Base-by-base conservation (phyloP, 495 filamentous ascomycete genomes). In the Penicillium fimorum region DNA sequence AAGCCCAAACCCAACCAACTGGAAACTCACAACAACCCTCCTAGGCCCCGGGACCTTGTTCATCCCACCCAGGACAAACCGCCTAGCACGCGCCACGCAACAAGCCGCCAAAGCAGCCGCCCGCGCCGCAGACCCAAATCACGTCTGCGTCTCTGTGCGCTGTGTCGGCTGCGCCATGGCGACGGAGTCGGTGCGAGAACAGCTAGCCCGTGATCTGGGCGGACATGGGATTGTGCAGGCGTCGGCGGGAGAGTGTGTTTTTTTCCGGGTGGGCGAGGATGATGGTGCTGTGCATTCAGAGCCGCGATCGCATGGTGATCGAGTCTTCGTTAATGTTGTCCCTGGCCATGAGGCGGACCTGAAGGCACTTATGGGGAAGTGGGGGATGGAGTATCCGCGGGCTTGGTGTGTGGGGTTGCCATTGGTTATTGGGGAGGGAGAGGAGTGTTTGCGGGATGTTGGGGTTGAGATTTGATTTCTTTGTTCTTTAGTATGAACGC, bases 331-430 rank as follows among this genome's bases (percentile, higher is more conserved):
- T 27, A 67, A 67, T 56, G 46, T 67, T 52, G 64, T 67, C n/a
- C 64, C 64, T 10, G 61, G 64, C 29, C 22, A 37, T 42, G 61
- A 61, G 47, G 49, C 15, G 25, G 64, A 67, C 50, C 56, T 67
- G 43, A 54, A 22, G 47, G 37, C 46, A 22, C 48, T 64, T 24
- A 64, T 67, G 61, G 49, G 35, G n/a, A 64, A 51, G n/a, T 67
- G 64, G 64, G 64, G 64, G 50, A 67, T 67, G 64, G 64, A 61
- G 46, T 67, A 54, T 56, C 64, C 64, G 20, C n/a, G 64, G 42
- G 64, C 64, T 57, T 67, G 64, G 64, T 67, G 55, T 59, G 55
- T 67, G 22, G 64, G 61, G 8, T 55, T 67, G 22, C 50, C 55
- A 5, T 56, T 47, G 25, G 29, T 18, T 27, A 27, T 57, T 50